Evolutionary conservation across 2,329 filamentous ascomycete genomes (phyloP).

Genomic region (Ambrosiella cleistominuta): DNA sequence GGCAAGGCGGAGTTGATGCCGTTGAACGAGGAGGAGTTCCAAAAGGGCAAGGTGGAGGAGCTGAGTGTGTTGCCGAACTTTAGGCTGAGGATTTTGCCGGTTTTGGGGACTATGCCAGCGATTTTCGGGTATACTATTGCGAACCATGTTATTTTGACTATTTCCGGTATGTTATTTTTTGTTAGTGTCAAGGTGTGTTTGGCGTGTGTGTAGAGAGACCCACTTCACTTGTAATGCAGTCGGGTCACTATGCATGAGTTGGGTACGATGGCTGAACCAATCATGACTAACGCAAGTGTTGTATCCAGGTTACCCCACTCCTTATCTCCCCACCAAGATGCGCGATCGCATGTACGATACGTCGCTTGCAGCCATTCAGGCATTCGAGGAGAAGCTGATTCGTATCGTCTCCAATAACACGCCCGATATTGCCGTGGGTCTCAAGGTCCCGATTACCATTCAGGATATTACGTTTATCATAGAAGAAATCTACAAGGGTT

Average conservation of each 20-base stretch:
- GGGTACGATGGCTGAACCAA: too few relatives aligned
- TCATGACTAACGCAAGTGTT: constrained; percentile 2
- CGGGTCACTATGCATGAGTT: too few relatives aligned
- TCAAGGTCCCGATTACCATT: constrained; percentile 61
- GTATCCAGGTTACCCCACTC: constrained; percentile 57
- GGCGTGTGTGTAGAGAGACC: too few relatives aligned
- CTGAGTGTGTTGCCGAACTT: constrained; percentile 84
- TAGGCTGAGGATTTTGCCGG: constrained; percentile 81
- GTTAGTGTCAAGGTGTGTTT: neutral
- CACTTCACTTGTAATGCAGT: too few relatives aligned
- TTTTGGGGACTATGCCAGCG: constrained; percentile 91
- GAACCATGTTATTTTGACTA: constrained; percentile 76
- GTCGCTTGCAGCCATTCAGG: constrained; percentile 58
- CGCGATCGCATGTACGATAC: constrained; percentile 86
- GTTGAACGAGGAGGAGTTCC: constrained; percentile 70
- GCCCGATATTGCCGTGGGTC: constrained; percentile 39
- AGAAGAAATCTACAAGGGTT: constrained; percentile 74
- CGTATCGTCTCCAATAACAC: constrained; percentile 20
- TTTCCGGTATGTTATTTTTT: constrained; percentile 29
- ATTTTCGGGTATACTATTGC: constrained; percentile 84
- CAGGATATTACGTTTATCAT: constrained; percentile 75
- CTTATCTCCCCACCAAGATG: constrained; percentile 64
- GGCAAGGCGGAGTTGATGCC: constrained; percentile 85
- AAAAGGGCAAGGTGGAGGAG: constrained; percentile 71
- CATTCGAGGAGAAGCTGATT: constrained; percentile 59